These are phyloP conservation scores for Tagetes patula DNA, from an alignment of 129 eudicot genomes.

Conservation along the genomic window DNA sequence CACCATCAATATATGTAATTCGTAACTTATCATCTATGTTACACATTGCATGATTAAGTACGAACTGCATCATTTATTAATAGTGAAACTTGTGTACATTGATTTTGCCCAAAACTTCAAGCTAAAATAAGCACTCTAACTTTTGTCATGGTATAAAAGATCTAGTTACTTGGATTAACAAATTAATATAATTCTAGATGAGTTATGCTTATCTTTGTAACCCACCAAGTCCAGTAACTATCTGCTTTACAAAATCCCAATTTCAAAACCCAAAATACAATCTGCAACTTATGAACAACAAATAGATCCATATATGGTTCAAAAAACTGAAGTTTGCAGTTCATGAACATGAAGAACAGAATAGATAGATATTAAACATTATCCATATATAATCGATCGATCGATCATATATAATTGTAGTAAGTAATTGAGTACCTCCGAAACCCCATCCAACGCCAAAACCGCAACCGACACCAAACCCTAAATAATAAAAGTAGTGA, in stretches of 20 bases:
- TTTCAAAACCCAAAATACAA: conserved; percentile 1
- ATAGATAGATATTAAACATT: not conserved
- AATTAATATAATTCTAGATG: not conserved
- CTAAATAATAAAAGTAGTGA: conserved; percentile 28
- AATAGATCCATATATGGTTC: not conserved
- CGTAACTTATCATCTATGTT: not conserved
- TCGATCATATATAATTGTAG: not conserved
- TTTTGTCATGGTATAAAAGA: not conserved
- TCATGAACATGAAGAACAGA: conserved; percentile 21
- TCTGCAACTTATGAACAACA: conserved; percentile 1
- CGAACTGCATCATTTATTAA: not conserved
- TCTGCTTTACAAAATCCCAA: conserved; percentile 11
- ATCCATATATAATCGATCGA: conserved; percentile 10
- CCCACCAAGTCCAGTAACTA: not conserved
- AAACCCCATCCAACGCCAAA: conserved; percentile 90
- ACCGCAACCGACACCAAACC: conserved; percentile 80
- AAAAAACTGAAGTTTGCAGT: not conserved
- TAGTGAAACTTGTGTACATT: not conserved
- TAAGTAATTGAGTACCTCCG: conserved; percentile 49
- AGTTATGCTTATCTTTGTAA: not conserved
- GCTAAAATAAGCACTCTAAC: not conserved
- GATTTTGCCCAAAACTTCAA: not conserved
- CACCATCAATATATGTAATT: not conserved
- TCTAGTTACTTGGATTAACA: not conserved
- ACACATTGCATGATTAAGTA: not conserved